Conservation (phyloP, 2,329 filamentous ascomycete species). For the Pseudocercospora fijiensis region DNA sequence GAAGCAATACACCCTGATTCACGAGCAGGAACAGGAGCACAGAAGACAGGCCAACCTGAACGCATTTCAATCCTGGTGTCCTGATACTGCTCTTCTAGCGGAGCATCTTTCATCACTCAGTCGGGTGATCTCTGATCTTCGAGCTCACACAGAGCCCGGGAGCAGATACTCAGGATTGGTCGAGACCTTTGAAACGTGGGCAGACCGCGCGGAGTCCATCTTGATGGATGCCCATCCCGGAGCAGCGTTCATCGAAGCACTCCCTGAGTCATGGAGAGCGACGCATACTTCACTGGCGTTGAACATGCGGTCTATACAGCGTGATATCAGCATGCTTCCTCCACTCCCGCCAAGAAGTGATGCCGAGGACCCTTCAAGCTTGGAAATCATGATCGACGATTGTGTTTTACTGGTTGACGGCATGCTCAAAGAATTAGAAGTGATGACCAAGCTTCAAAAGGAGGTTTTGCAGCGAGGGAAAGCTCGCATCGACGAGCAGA, state of each 20-base stretch:
- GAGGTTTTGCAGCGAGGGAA: slow-evolving; percentile 58
- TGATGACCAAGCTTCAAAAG: slow-evolving; percentile 62
- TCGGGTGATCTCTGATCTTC: slow-evolving; percentile 57
- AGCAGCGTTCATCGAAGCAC: slow-evolving; percentile 55
- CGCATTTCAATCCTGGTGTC: slow-evolving; percentile 55
- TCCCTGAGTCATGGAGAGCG: slow-evolving; percentile 60
- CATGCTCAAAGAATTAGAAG: slow-evolving; percentile 62
- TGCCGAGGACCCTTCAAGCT: slow-evolving; percentile 37
- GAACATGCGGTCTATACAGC: slow-evolving; percentile 56
- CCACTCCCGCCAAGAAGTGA: slow-evolving; percentile 26
- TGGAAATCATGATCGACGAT: slow-evolving; percentile 51
- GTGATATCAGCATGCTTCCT: slow-evolving; percentile 52
- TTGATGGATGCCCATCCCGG: slow-evolving; percentile 26
- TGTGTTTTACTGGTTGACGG: slow-evolving; percentile 54
- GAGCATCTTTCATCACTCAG: slow-evolving; percentile 60
- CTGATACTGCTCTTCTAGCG: slow-evolving; percentile 46
- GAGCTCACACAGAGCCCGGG: slow-evolving; percentile 56
- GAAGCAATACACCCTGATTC: slow-evolving; percentile 40
- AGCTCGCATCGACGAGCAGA: slow-evolving; percentile 54
- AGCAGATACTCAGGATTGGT: slow-evolving; percentile 59
- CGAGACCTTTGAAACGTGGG: slow-evolving; percentile 61
- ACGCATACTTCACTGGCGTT: slow-evolving; percentile 56
- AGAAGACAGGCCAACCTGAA: slow-evolving; percentile 53
- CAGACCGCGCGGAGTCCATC: slow-evolving; percentile 35
- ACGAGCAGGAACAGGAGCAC: slow-evolving; percentile 29